phyloP scores from a whole-genome alignment of 106 monocot genomes.

The Agapanthus africanus region DNA sequence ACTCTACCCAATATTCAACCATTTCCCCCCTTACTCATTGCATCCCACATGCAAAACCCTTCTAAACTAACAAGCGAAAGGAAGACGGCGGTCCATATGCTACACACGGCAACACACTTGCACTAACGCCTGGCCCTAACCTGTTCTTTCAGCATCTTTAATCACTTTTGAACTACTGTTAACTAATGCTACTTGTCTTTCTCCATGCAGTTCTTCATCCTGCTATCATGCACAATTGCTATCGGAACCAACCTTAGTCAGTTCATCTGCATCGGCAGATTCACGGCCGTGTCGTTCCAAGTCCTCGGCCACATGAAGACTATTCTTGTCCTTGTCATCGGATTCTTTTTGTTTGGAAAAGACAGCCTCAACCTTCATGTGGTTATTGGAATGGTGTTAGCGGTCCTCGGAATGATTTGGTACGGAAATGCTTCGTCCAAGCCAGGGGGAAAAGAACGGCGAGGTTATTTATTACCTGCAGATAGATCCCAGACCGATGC shows the following conservation, averaged over 20 bases:
- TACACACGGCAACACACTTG: no score
- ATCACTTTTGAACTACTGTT: no score
- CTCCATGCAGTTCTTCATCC: conserved; percentile 47
- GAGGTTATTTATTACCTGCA: conserved; percentile 24
- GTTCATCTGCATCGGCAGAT: conserved; percentile 70
- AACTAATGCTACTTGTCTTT: no score
- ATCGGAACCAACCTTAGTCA: conserved; percentile 72
- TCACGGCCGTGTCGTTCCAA: conserved; percentile 71
- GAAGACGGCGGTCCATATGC: no score
- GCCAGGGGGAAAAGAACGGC: conserved; percentile 61
- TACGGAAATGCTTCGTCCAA: conserved; percentile 65
- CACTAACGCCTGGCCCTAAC: no score
- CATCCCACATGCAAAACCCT: no score
- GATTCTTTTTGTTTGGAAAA: conserved; percentile 53
- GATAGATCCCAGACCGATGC: conserved; percentile 41
- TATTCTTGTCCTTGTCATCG: conserved; percentile 45
- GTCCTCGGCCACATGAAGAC: conserved; percentile 78
- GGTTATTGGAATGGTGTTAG: conserved; percentile 58
- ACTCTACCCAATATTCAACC: no score
- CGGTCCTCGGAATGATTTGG: conserved; percentile 66
- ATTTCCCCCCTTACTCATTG: no score
- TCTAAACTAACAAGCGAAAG: no score
- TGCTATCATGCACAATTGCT: conserved; percentile 59
- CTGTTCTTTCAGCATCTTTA: no score
- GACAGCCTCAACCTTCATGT: conserved; percentile 66